Evolutionary conservation across 495 filamentous ascomycete genomes (phyloP).

Genomic region (Penicillium malachiteum): DNA sequence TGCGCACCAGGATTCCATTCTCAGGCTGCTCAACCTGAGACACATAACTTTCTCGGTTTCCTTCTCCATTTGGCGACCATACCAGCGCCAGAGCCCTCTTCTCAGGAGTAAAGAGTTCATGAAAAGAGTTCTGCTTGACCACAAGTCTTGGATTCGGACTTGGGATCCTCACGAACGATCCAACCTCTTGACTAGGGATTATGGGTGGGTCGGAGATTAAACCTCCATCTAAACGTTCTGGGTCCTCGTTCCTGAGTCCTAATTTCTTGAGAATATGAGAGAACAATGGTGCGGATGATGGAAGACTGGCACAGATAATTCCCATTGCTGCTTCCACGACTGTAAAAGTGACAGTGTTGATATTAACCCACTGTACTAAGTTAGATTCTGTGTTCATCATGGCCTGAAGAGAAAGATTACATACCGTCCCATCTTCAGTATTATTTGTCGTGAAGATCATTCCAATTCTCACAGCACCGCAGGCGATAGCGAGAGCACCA

Average conservation of each 20-base stretch:
- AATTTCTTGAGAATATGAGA: background rate
- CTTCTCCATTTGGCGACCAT: background rate
- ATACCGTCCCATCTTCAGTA: constrained; percentile 3
- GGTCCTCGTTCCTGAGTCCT: background rate
- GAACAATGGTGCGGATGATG: background rate
- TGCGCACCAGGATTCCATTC: background rate
- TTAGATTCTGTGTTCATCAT: background rate
- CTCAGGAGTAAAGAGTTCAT: background rate
- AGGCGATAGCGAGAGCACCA: constrained; percentile 1
- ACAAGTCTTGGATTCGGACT: background rate
- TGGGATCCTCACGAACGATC: background rate
- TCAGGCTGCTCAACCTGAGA: background rate
- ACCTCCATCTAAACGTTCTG: background rate
- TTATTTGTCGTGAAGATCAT: background rate
- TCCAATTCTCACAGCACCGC: constrained; percentile 1
- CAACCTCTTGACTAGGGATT: background rate
- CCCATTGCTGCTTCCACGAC: constrained; percentile 1
- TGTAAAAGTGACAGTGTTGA: constrained; percentile 2
- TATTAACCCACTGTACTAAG: background rate
- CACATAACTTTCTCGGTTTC: background rate
- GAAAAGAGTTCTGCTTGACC: background rate
- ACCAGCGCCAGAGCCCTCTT: background rate
- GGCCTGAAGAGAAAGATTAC: background rate
- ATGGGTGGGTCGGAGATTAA: background rate
- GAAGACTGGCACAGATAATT: constrained; percentile 6